Percentiles rank a stretch among this genome's conserved stretches.
These are phyloP conservation scores for Globisporangium perplexum DNA, from an alignment of 352 stramenopile genomes.

Conservation along the genomic window DNA sequence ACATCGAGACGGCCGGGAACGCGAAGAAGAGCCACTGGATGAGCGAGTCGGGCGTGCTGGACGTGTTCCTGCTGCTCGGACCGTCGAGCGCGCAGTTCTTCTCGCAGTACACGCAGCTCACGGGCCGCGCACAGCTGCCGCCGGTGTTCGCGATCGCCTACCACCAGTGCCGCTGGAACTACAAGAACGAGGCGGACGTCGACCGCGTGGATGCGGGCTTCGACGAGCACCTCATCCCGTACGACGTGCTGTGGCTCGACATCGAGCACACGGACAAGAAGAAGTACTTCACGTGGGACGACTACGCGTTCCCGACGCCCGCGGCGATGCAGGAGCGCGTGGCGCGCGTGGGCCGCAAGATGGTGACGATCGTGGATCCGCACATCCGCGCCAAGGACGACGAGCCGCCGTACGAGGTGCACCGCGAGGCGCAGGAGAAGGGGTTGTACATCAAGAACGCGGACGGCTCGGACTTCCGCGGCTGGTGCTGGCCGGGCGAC, in stretches of 20 bases:
- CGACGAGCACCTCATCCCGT: conserved; percentile 97
- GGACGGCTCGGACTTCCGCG: conserved; percentile 95
- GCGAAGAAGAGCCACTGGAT: conserved; percentile 90
- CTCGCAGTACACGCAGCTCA: conserved; percentile 92
- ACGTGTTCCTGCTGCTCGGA: conserved; percentile 95
- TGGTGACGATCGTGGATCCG: conserved; percentile 99
- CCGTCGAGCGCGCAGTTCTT: conserved; percentile 80
- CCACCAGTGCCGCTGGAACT: conserved; percentile 99
- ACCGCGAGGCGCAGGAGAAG: conserved; percentile 70
- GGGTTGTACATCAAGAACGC: conserved; percentile 97
- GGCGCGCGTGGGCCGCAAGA: conserved; percentile 89
- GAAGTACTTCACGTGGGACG: conserved; percentile 97
- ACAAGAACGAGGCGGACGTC: conserved; percentile 97
- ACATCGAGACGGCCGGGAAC: conserved; percentile 81
- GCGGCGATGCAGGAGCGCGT: conserved; percentile 93
- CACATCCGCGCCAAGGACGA: conserved; percentile 97
- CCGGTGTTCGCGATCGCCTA: conserved; percentile 97
- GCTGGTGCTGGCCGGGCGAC: conserved; percentile 99
- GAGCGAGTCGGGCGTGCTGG: conserved; percentile 94
- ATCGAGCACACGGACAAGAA: conserved; percentile 99
- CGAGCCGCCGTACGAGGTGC: conserved; percentile 86
- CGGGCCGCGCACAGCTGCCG: conserved; percentile 89
- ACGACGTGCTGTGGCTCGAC: conserved; percentile 99
- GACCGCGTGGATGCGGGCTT: conserved; percentile 87
- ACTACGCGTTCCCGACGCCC: conserved; percentile 94